Percentiles rank a stretch among this genome's conserved stretches.
Conservation (phyloP, 768 basidiomycete species). For the Neoboletus brunneissimus region DNA sequence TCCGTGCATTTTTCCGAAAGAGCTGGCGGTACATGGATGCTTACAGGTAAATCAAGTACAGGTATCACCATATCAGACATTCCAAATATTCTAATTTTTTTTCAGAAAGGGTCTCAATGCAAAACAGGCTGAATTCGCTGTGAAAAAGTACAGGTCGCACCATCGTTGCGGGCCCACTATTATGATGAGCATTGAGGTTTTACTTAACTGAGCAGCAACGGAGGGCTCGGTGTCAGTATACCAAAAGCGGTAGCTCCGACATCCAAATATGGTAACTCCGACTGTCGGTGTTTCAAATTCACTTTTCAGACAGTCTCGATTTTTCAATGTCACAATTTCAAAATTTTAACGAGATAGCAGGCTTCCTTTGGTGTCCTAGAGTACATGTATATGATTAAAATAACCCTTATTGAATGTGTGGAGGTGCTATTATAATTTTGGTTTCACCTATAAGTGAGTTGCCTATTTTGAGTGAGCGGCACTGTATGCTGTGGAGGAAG, state of each 20-base stretch:
- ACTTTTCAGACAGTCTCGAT: neutral
- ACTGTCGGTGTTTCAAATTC: neutral
- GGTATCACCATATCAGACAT: too few species aligned
- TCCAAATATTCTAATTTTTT: too few species aligned
- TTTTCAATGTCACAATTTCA: neutral
- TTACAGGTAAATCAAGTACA: neutral
- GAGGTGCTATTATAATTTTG: neutral
- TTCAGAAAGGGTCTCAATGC: neutral
- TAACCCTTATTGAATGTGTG: neutral
- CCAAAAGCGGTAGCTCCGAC: neutral
- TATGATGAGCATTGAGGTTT: neutral
- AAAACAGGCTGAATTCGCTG: neutral
- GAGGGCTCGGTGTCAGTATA: too few species aligned
- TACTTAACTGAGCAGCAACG: neutral
- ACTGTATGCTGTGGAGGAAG: too few species aligned
- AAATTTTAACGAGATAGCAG: neutral
- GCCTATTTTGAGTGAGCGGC: too few species aligned
- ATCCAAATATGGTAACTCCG: neutral
- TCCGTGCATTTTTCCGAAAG: neutral
- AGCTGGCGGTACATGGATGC: neutral
- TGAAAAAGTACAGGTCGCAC: neutral
- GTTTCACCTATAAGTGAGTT: too few species aligned
- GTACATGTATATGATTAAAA: neutral
- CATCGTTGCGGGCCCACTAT: neutral
- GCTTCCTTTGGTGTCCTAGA: neutral